Percentiles rank a stretch among this genome's conserved stretches.
Conservation (phyloP, 1,284 basidiomycete genomes). For the Thelephora terrestris region DNA sequence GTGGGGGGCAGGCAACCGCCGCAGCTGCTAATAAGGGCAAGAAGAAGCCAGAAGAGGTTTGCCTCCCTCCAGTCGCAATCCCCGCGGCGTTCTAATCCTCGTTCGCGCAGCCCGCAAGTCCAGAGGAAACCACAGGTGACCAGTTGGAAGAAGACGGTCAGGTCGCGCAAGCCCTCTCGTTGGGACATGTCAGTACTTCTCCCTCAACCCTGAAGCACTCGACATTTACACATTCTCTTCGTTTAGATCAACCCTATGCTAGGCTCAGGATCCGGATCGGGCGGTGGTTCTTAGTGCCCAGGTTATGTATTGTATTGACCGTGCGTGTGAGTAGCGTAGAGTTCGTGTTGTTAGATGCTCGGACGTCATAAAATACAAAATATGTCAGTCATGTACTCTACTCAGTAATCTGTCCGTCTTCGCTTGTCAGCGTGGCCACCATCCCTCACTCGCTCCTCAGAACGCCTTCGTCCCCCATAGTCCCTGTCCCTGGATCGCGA, state of each 20-base stretch:
- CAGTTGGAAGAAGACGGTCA: not conserved
- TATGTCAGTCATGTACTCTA: not conserved
- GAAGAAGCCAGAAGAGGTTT: slow-evolving; percentile 15
- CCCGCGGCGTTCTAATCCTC: not conserved
- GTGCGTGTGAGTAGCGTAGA: too few relatives aligned
- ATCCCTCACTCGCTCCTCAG: slow-evolving; percentile 31
- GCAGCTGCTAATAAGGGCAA: slow-evolving; percentile 13
- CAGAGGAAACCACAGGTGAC: not conserved
- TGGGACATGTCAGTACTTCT: not conserved
- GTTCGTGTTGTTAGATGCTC: too few relatives aligned
- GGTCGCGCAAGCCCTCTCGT: not conserved
- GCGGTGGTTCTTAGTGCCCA: too few relatives aligned
- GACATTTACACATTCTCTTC: too few relatives aligned
- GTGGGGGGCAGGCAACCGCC: slow-evolving; percentile 14
- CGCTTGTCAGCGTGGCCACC: slow-evolving; percentile 24
- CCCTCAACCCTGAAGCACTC: too few relatives aligned
- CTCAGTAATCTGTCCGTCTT: slow-evolving; percentile 19
- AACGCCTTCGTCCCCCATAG: slow-evolving; percentile 27
- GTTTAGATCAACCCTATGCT: too few relatives aligned
- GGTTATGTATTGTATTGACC: too few relatives aligned
- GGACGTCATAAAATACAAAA: not conserved
- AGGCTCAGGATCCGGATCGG: too few relatives aligned
- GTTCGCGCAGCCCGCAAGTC: not conserved
- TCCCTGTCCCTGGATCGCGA: slow-evolving; percentile 18
- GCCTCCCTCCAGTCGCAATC: not conserved